Evolutionary conservation across 2,329 filamentous ascomycete genomes (phyloP).

Genomic region (Pezicula neosporulosa): DNA sequence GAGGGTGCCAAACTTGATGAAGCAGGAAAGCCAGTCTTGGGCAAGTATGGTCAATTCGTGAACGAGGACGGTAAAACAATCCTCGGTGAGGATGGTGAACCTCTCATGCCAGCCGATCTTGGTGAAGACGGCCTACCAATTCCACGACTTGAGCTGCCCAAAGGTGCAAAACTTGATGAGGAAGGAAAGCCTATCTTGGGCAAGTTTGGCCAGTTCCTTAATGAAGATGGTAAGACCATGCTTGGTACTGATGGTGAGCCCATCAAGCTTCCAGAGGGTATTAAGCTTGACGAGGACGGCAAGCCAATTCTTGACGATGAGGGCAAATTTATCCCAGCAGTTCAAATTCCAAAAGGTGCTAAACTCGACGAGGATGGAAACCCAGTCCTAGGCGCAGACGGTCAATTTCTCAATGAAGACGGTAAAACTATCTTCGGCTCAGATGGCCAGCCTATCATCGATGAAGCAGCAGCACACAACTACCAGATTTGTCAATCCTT

Average conservation of each 20-base stretch:
- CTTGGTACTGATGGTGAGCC: too few species aligned
- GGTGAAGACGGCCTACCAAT: slow-evolving; percentile 13
- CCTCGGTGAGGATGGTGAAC: slow-evolving; percentile 24
- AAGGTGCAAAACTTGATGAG: background rate
- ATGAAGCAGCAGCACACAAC: slow-evolving; percentile 1
- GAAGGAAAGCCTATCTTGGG: too few species aligned
- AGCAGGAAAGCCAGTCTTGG: background rate
- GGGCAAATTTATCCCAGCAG: too few species aligned
- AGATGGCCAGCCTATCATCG: background rate
- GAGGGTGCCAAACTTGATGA: background rate
- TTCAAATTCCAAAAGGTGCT: background rate
- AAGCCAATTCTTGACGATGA: slow-evolving; percentile 14
- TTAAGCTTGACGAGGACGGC: too few species aligned
- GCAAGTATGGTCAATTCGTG: background rate
- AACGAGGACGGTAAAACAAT: slow-evolving; percentile 27
- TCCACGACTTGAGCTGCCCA: slow-evolving; percentile 12
- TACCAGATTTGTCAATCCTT: slow-evolving; percentile 32
- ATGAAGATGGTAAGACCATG: too few species aligned
- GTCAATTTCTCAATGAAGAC: too few species aligned
- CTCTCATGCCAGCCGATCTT: background rate
- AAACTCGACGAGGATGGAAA: background rate
- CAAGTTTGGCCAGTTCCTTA: too few species aligned
- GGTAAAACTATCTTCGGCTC: background rate
- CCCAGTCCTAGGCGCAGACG: too few species aligned
- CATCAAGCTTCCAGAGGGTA: too few species aligned